Conservation (phyloP, 2,329 filamentous ascomycete genomes). For the Cladophialophora immunda region DNA sequence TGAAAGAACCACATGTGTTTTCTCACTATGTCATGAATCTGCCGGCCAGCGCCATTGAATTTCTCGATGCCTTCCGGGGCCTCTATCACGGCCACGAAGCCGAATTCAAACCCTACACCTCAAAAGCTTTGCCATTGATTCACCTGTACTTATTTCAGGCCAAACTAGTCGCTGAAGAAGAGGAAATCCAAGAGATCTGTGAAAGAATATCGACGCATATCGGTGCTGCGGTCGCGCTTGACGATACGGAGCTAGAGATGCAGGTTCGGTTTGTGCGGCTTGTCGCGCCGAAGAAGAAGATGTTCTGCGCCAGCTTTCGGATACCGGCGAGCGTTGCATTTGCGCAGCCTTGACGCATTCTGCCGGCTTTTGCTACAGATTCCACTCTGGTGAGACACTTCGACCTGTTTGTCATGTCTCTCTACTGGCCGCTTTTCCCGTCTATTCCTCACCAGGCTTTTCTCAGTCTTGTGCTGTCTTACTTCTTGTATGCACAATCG, state of each 20-base stretch:
- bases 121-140: conserved; percentile 75
- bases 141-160: conserved; percentile 95
- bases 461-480: not conserved
- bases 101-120: conserved; percentile 70
- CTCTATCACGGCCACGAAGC: conserved; percentile 76
- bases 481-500: not conserved
- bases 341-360: conserved; percentile 35
- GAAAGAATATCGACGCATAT: conserved; percentile 70
- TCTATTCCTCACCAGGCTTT: not conserved
- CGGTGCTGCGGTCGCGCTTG: conserved; percentile 64
- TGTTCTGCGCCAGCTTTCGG: conserved; percentile 95
- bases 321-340: conserved; percentile 86
- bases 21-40: conserved; percentile 99
- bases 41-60: conserved; percentile 86
- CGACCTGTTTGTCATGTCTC: not conserved
- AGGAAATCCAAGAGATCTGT: conserved; percentile 68
- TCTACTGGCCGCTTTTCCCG: not conserved
- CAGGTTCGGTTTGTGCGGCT: conserved; percentile 75
- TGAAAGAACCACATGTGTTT: conserved; percentile 74
- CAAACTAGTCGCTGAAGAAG: conserved; percentile 77
- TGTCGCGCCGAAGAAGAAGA: conserved; percentile 91
- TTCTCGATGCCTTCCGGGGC: conserved; percentile 79
- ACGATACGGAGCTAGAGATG: conserved; percentile 65
- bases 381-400: not conserved
- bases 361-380: not conserved